Evolutionary conservation across 2,329 filamentous ascomycete species (phyloP).

Genomic region (Stagonosporopsis cucurbitacearum): DNA sequence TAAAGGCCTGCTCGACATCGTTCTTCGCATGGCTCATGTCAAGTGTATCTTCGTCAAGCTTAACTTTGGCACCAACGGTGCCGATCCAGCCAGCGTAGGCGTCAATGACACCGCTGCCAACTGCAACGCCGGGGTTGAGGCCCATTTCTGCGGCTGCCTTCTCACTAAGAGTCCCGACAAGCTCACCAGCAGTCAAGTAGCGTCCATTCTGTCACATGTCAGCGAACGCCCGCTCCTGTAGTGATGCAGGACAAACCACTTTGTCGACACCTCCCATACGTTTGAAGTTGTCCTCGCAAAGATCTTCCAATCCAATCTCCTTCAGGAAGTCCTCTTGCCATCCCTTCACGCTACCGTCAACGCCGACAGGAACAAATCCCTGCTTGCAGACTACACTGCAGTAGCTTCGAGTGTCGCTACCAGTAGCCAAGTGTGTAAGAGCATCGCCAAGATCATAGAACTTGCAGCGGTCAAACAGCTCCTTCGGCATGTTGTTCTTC

Average conservation of each 20-base stretch:
- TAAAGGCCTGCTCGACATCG: slow-evolving; percentile 91
- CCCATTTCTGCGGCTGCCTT: slow-evolving; percentile 84
- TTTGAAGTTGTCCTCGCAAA: slow-evolving; percentile 86
- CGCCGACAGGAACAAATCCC: slow-evolving; percentile 93
- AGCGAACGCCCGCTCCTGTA: slow-evolving; percentile 32
- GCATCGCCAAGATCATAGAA: slow-evolving; percentile 96
- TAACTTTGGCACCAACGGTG: slow-evolving; percentile 95
- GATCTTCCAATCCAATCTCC: slow-evolving; percentile 83
- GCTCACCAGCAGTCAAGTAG: slow-evolving; percentile 89
- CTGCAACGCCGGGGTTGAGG: slow-evolving; percentile 83
- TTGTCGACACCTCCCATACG: slow-evolving; percentile 93
- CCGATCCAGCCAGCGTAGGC: slow-evolving; percentile 99
- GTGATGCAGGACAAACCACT: slow-evolving; percentile 71
- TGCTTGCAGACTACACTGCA: slow-evolving; percentile 98
- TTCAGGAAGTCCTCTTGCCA: slow-evolving; percentile 96
- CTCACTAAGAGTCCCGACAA: slow-evolving; percentile 83
- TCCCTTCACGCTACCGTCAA: slow-evolving; percentile 95
- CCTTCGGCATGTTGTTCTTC: slow-evolving; percentile 95
- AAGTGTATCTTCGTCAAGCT: slow-evolving; percentile 71
- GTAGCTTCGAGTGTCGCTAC: slow-evolving; percentile 88
- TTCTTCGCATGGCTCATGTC: slow-evolving; percentile 74
- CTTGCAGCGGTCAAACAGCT: slow-evolving; percentile 90
- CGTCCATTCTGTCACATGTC: slow-evolving; percentile 78
- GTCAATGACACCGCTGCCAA: slow-evolving; percentile 96
- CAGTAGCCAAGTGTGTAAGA: slow-evolving; percentile 91